These are phyloP conservation scores for Xylaria multiplex DNA, from an alignment of 2,329 filamentous ascomycete species.

Conservation along the genomic window DNA sequence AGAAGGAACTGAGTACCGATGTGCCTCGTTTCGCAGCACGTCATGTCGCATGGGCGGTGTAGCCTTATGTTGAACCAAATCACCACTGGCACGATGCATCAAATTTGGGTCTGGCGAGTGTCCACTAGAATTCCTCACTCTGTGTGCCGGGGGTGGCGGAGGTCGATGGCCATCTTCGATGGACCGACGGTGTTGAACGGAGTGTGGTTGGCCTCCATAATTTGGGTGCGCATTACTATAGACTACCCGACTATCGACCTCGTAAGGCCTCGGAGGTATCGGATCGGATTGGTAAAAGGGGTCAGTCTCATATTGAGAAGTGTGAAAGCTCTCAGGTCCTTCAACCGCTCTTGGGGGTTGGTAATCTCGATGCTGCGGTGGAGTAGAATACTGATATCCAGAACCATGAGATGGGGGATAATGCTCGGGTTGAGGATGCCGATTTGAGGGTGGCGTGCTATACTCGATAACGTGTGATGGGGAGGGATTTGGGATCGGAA, in stretches of 20 bases:
- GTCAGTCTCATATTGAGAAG: conserved; percentile 42
- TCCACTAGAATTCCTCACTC: conserved; percentile 59
- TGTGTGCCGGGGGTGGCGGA: conserved; percentile 67
- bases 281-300: conserved; percentile 50
- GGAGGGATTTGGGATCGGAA: conserved; percentile 62
- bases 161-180: conserved; percentile 58
- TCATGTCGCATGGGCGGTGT: conserved; percentile 65
- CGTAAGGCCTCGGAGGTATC: conserved; percentile 48
- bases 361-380: conserved; percentile 53
- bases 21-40: conserved; percentile 66
- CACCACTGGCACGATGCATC: conserved; percentile 54
- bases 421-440: conserved; percentile 51
- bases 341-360: conserved; percentile 42
- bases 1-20: conserved; percentile 58
- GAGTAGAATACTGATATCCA: conserved; percentile 49
- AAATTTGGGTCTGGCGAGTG: conserved; percentile 55
- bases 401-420: conserved; percentile 49
- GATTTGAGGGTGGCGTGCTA: conserved; percentile 52
- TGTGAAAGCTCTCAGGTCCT: conserved; percentile 42
- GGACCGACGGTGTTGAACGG: conserved; percentile 48
- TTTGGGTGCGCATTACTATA: conserved; percentile 36
- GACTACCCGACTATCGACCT: conserved; percentile 40
- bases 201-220: conserved; percentile 40
- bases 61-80: conserved; percentile 55
- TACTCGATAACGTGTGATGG: conserved; percentile 65